Percentiles rank a stretch among this genome's conserved stretches.
phyloP scores from a whole-genome alignment of 2,329 filamentous ascomycete species.

The Trichoderma sp. region DNA sequence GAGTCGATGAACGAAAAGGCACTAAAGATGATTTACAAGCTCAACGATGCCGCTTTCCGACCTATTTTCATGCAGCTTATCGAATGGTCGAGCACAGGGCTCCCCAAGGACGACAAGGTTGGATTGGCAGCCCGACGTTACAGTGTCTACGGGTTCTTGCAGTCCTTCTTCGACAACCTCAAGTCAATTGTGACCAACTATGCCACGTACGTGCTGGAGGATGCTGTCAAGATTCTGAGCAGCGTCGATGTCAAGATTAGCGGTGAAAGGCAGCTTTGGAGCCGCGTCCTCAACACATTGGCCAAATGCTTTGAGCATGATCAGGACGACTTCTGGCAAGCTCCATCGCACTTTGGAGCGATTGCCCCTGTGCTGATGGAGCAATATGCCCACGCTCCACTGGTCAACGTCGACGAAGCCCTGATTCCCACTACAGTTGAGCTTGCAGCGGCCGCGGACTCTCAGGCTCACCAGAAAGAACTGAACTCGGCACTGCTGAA shows the following conservation, averaged over 20 bases:
- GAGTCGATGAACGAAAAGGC: slow-evolving; percentile 63
- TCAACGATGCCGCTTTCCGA: slow-evolving; percentile 90
- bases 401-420: slow-evolving; percentile 44
- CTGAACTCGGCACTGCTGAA: slow-evolving; percentile 76
- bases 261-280: slow-evolving; percentile 60
- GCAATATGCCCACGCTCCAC: slow-evolving; percentile 56
- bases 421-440: slow-evolving; percentile 75
- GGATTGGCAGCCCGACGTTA: slow-evolving; percentile 63
- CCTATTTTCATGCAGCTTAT: slow-evolving; percentile 85
- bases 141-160: slow-evolving; percentile 77
- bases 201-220: slow-evolving; percentile 77
- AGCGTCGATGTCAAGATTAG: slow-evolving; percentile 45
- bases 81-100: slow-evolving; percentile 67
- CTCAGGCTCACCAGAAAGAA: slow-evolving; percentile 85
- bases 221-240: slow-evolving; percentile 62
- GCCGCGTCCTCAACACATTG: slow-evolving; percentile 67
- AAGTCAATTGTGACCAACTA: slow-evolving; percentile 96
- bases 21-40: slow-evolving; percentile 91
- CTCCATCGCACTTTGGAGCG: slow-evolving; percentile 76
- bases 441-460: slow-evolving; percentile 75
- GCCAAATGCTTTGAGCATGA: slow-evolving; percentile 79
- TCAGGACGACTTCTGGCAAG: slow-evolving; percentile 94
- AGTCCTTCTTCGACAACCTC: slow-evolving; percentile 76
- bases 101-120: slow-evolving; percentile 58
- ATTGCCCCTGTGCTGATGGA: slow-evolving; percentile 67